A percentile compares a stretch with the other conserved stretches of the same genome.
Evolutionary conservation across 1,284 basidiomycete genomes (phyloP).

Genomic region (Megacollybia platyphylla): DNA sequence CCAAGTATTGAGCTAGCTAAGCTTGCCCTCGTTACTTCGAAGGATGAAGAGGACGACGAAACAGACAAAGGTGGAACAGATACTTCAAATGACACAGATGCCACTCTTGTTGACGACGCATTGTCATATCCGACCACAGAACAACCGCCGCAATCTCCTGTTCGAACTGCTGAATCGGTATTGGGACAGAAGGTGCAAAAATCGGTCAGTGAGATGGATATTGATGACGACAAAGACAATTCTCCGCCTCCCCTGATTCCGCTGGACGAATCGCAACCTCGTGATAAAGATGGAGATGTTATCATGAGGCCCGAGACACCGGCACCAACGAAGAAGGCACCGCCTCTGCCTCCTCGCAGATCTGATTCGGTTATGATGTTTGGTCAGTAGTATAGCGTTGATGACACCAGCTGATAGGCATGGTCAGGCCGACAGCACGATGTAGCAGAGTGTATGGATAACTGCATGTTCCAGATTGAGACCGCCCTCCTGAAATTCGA

Average conservation of each 20-base stretch:
- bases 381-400: conserved; percentile 32
- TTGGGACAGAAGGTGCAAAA: conserved; percentile 49
- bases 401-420: conserved; percentile 1
- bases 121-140: conserved; percentile 15
- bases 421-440: conserved; percentile 86
- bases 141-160: conserved; percentile 15
- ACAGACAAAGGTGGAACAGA: conserved; percentile 59
- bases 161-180: conserved; percentile 35
- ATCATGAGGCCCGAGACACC: conserved; percentile 24
- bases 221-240: conserved; percentile 4
- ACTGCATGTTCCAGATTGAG: conserved; percentile 98
- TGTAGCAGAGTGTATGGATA: conserved; percentile 97
- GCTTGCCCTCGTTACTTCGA: conserved; percentile 82
- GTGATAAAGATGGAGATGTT: conserved; percentile 24
- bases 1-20: conserved; percentile 83
- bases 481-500: conserved; percentile 76
- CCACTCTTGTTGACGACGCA: conserved; percentile 69
- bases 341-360: conserved; percentile 52
- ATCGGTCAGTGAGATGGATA: conserved; percentile 31
- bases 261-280: conserved; percentile 11
- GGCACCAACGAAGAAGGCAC: conserved; percentile 18
- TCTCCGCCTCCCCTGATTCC: conserved; percentile 22
- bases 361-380: conserved; percentile 84
- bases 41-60: conserved; percentile 78
- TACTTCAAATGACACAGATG: conserved; percentile 77